Base-by-base conservation (phyloP, 352 stramenopile genomes). In the Phytophthora cactorum region DNA sequence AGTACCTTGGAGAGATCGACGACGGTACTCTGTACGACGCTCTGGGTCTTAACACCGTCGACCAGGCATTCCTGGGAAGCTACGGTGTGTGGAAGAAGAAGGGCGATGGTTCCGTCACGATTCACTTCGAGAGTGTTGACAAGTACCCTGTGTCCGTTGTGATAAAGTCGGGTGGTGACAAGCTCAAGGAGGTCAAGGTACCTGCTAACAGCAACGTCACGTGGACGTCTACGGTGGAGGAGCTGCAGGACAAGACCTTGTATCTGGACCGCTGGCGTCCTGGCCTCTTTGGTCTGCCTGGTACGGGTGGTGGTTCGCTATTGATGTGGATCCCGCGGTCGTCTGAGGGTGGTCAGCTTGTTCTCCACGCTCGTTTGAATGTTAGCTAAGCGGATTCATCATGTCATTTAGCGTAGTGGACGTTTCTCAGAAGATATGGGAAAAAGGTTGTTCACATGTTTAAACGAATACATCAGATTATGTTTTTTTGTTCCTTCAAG, bases 1-100 rank as follows among this genome's bases (percentile, higher is more conserved):
- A 71, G 9, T 77, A 75, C 50, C 39, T 86, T 3, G 76, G 79
- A 15, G 74, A 86, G 49, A 81, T 89, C 32, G 81, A 89, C 27
- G 77, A 83, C 25, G 81, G 81, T 3, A 59, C 49, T 4, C 49
- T 81, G 9, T 68, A 79, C 28, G 57, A 81, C 7, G 78, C 81
- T 17, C 52, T 89, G 17, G 81, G 76, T 29, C 47, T 89, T 0
- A 75, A 49, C 8, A 78, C 69, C 0, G 32, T 86, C 2, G 60
- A 80, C 31, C 52, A 81, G 14, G 81, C 78, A 2, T 89, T 89
- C 44, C 31, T 64, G 12, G 66, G 67, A 39, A 82, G 69, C 28
- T 71, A 75, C n/a, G 79, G 79, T 15, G 38, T 65, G 5, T 88
- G 79, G 78, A 82, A 66, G 15, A 81, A 75, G 45, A 58, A 68